Conservation (phyloP, 1,139 yeast species). For the Lodderomyces beijingensis region DNA sequence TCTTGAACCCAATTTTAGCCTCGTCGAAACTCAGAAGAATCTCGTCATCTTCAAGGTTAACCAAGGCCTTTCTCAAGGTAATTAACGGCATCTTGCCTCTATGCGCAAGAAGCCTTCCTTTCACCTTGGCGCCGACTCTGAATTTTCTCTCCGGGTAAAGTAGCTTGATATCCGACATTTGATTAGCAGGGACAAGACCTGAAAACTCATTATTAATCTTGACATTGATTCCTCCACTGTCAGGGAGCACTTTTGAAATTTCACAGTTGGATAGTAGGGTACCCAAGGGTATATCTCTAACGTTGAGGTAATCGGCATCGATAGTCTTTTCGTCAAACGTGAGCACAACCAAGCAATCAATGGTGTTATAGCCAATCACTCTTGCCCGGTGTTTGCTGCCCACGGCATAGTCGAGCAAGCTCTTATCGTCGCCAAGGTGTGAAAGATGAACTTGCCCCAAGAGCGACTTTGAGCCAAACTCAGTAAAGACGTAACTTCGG, state of each 20-base stretch:
- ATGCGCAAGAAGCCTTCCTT: conserved; percentile 57
- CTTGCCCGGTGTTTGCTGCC: conserved; percentile 76
- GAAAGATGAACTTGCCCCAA: conserved; percentile 73
- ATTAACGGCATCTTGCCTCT: conserved; percentile 42
- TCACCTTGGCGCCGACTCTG: conserved; percentile 76
- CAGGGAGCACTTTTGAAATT: conserved; percentile 61
- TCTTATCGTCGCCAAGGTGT: conserved; percentile 52
- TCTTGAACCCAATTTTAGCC: conserved; percentile 55
- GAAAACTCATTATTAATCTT: conserved; percentile 62
- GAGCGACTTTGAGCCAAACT: conserved; percentile 52
- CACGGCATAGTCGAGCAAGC: conserved; percentile 47
- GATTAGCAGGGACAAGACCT: conserved; percentile 71
- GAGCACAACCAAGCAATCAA: conserved; percentile 64
- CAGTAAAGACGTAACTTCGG: conserved; percentile 50
- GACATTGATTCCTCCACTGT: conserved; percentile 60
- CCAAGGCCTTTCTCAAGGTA: conserved; percentile 81
- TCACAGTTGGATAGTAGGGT: conserved; percentile 53
- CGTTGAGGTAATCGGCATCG: conserved; percentile 58
- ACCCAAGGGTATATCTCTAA: conserved; percentile 75
- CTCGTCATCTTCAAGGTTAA: conserved; percentile 60
- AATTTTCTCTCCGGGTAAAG: conserved; percentile 90
- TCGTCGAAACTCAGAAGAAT: conserved; percentile 49
- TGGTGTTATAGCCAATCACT: conserved; percentile 61
- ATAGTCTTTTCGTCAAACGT: conserved; percentile 66
- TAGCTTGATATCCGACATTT: conserved; percentile 80